Evolutionary conservation across 169 alveolate genomes (phyloP).

Genomic region (Plasmodium knowlesi): DNA sequence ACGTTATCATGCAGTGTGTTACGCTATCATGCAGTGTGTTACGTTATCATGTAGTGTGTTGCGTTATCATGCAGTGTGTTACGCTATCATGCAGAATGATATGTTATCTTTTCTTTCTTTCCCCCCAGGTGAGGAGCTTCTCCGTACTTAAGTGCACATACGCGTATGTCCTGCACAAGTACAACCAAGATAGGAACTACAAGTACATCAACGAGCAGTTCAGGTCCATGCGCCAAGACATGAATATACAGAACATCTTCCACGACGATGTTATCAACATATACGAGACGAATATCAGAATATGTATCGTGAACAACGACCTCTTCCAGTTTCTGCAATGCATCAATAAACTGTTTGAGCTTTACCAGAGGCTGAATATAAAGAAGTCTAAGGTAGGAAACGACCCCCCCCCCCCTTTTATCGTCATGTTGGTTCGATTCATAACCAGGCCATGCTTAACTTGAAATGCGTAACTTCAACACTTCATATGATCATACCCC

Average conservation of each 20-base stretch:
- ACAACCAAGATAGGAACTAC: conserved; percentile 82
- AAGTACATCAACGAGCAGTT: conserved; percentile 91
- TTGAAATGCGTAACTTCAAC: too few species aligned
- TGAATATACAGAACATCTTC: conserved; percentile 93
- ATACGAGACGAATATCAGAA: conserved; percentile 94
- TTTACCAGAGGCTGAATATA: conserved; percentile 82
- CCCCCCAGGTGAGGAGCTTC: conserved; percentile 45
- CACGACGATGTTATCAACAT: conserved; percentile 91
- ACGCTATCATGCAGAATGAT: too few species aligned
- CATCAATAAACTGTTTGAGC: conserved; percentile 91
- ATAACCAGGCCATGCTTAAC: too few species aligned
- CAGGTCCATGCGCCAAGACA: conserved; percentile 93
- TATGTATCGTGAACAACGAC: conserved; percentile 93
- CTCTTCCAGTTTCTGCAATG: conserved; percentile 95
- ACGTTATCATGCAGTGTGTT: too few species aligned
- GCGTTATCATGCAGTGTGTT: too few species aligned
- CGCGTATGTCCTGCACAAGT: conserved; percentile 79
- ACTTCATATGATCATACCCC: too few species aligned
- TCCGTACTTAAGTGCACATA: conserved; percentile 73
- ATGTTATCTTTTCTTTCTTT: background rate
- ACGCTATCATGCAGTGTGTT: too few species aligned
- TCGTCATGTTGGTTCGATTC: too few species aligned
- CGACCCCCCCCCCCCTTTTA: too few species aligned
- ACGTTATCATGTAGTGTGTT: background rate
- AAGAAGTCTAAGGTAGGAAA: conserved; percentile 73